Percentiles rank a stretch among this genome's conserved stretches.
Evolutionary conservation across 768 basidiomycete species (phyloP).

Genomic region (Kwoniella sp.): DNA sequence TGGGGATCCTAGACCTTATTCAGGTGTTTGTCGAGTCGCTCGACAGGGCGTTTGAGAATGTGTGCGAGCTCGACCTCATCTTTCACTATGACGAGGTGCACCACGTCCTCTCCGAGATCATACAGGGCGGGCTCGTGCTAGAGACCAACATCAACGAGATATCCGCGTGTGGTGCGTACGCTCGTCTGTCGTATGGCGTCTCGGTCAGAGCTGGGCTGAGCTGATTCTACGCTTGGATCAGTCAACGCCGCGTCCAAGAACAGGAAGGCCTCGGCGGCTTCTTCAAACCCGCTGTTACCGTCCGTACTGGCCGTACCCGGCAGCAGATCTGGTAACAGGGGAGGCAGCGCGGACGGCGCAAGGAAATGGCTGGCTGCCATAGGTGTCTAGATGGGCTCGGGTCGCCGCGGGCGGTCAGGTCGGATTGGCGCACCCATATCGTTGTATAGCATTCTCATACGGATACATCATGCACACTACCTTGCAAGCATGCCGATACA

Average conservation of each 20-base stretch:
- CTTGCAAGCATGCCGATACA: not conserved
- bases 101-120: slow-evolving; percentile 89
- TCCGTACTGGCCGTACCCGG: slow-evolving; percentile 23
- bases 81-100: slow-evolving; percentile 99
- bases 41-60: slow-evolving; percentile 94
- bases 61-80: slow-evolving; percentile 95
- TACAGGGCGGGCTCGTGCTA: slow-evolving; percentile 91
- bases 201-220: no score
- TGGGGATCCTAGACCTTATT: slow-evolving; percentile 91
- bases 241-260: slow-evolving; percentile 37
- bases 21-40: slow-evolving; percentile 97
- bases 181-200: no score
- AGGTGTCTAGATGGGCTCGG: slow-evolving; percentile 20
- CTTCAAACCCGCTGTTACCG: slow-evolving; percentile 38
- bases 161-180: slow-evolving; percentile 35
- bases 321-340: slow-evolving; percentile 9
- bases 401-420: no score
- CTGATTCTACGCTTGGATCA: no score
- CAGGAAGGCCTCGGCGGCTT: slow-evolving; percentile 41
- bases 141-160: slow-evolving; percentile 62
- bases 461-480: not conserved
- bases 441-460: slow-evolving; percentile 1
- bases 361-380: slow-evolving; percentile 40
- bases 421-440: no score
- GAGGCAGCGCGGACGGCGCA: slow-evolving; percentile 33